A percentile compares a stretch with the other conserved stretches of the same genome.
Conservation (phyloP, 1,284 basidiomycete genomes). For the Leucoagaricus sp. region DNA sequence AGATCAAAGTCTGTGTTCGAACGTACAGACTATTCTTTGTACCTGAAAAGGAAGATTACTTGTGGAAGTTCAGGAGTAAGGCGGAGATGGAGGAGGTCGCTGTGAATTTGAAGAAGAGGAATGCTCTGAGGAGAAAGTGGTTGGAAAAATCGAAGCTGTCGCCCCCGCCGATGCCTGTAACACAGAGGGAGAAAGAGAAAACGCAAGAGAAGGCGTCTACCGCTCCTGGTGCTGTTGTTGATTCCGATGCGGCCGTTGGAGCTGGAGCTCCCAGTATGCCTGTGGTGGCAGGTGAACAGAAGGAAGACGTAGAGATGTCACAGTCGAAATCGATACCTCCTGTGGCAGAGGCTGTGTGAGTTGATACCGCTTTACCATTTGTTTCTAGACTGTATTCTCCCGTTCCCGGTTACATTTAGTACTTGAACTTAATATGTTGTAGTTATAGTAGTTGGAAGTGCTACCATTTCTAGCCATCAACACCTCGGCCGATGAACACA, state of each 20-base stretch:
- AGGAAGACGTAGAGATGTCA: background rate
- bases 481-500: no score
- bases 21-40: constrained; percentile 89
- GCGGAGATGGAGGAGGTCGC: constrained; percentile 36
- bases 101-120: constrained; percentile 28
- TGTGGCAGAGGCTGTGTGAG: background rate
- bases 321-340: background rate
- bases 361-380: background rate
- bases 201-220: background rate
- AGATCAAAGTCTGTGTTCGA: constrained; percentile 83
- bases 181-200: background rate
- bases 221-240: no score
- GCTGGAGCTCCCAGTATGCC: background rate
- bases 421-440: no score
- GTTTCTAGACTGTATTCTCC: background rate
- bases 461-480: no score
- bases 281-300: background rate
- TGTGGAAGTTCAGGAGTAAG: constrained; percentile 44
- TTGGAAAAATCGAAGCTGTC: constrained; percentile 16
- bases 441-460: no score
- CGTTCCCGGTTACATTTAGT: no score
- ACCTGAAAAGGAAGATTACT: constrained; percentile 67
- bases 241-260: background rate
- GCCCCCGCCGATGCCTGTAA: background rate
- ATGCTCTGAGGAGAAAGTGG: constrained; percentile 29